Conservation (phyloP, 1,139 yeast genomes). For the Yamadazyma oceani region DNA sequence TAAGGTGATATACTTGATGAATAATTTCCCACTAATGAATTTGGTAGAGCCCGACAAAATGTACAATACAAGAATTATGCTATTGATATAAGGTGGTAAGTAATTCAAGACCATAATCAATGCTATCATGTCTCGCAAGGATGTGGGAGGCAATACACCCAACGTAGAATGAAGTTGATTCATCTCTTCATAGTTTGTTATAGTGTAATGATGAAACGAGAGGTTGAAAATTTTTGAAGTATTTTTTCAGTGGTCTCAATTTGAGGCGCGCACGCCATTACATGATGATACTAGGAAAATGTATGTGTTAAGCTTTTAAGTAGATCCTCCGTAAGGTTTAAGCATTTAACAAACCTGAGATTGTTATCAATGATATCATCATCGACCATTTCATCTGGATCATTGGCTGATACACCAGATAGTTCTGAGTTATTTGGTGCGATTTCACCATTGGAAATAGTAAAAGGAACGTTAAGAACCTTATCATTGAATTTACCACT, state of each 20-base stretch:
- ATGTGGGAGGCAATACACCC: conserved; percentile 28
- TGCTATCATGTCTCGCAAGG: conserved; percentile 46
- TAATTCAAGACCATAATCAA: conserved; percentile 40
- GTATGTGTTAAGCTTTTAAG: conserved; percentile 18
- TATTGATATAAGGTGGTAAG: conserved; percentile 43
- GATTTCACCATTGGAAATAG: conserved; percentile 33
- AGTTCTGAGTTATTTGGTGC: conserved; percentile 5
- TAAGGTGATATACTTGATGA: conserved; percentile 30
- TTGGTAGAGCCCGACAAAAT: conserved; percentile 44
- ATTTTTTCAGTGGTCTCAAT: no score
- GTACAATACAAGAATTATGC: conserved; percentile 36
- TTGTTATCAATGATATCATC: conserved; percentile 14
- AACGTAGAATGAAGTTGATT: conserved; percentile 5
- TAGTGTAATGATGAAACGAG: neutral
- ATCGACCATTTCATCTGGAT: conserved; percentile 23
- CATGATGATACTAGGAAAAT: neutral
- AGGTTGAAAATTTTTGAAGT: neutral
- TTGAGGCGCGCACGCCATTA: no score
- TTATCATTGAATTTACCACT: conserved; percentile 20
- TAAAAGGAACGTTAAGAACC: conserved; percentile 21
- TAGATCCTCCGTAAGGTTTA: conserved; percentile 37
- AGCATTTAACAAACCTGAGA: conserved; percentile 23
- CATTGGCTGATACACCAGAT: no score
- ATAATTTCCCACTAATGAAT: conserved; percentile 41
- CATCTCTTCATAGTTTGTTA: conserved; percentile 1